These are phyloP conservation scores for Aspergillus sojae DNA, from an alignment of 2,329 filamentous ascomycete genomes.

Conservation along the genomic window DNA sequence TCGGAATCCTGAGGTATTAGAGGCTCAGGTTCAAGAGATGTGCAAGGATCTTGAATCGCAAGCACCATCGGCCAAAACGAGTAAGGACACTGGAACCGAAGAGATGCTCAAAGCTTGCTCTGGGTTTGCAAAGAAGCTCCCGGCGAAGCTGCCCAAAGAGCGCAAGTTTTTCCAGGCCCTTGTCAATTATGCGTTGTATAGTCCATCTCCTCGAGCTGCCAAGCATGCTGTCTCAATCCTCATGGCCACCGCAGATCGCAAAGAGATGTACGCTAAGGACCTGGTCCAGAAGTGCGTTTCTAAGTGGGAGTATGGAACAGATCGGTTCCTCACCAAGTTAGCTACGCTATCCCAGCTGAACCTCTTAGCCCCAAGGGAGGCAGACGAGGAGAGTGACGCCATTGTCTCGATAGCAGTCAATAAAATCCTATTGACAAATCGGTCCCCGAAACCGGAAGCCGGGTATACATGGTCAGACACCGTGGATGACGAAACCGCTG, in stretches of 20 bases:
- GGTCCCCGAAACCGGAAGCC: constrained; percentile 57
- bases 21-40: constrained; percentile 86
- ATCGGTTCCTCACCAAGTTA: constrained; percentile 68
- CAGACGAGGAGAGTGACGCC: constrained; percentile 72
- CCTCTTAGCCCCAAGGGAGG: constrained; percentile 71
- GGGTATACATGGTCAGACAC: constrained; percentile 69
- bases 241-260: constrained; percentile 73
- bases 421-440: constrained; percentile 71
- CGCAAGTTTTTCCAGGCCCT: constrained; percentile 80
- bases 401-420: constrained; percentile 78
- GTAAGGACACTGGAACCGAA: constrained; percentile 74
- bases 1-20: constrained; percentile 85
- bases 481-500: constrained; percentile 77
- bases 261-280: constrained; percentile 83
- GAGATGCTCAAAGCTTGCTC: constrained; percentile 93
- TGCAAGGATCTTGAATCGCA: constrained; percentile 83
- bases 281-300: constrained; percentile 76
- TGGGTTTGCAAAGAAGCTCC: constrained; percentile 84
- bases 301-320: constrained; percentile 70
- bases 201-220: constrained; percentile 76
- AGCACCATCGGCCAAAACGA: constrained; percentile 68
- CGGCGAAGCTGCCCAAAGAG: constrained; percentile 79
- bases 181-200: constrained; percentile 79
- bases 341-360: constrained; percentile 67
- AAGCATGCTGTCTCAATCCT: constrained; percentile 95